These are phyloP conservation scores for Cutaneotrichosporon sp. DNA, from an alignment of 1,284 basidiomycete species.

Conservation along the genomic window DNA sequence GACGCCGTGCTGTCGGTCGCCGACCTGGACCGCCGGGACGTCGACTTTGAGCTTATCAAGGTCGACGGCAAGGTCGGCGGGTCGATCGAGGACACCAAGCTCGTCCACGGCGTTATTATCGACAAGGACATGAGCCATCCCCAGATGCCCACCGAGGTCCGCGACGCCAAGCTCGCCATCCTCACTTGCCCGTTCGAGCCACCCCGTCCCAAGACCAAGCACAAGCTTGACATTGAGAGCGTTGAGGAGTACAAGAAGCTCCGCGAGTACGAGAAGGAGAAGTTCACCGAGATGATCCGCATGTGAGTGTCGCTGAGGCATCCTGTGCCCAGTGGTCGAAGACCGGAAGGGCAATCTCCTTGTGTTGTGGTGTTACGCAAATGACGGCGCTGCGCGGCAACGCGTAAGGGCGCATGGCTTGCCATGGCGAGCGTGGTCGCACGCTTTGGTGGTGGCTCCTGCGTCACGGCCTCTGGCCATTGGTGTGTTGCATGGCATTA, in stretches of 20 bases:
- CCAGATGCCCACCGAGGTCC: conserved; percentile 87
- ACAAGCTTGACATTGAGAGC: conserved; percentile 94
- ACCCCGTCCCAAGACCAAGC: conserved; percentile 97
- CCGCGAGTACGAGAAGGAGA: conserved; percentile 89
- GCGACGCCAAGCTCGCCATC: conserved; percentile 89
- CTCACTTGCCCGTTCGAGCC: conserved; percentile 99
- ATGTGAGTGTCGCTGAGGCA: conserved; percentile 30
- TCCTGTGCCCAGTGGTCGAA: too few species aligned
- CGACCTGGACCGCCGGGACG: conserved; percentile 88
- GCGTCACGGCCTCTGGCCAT: too few species aligned
- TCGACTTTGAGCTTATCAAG: conserved; percentile 98
- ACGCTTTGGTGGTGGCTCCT: too few species aligned
- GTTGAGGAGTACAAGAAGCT: conserved; percentile 98
- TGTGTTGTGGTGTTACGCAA: too few species aligned
- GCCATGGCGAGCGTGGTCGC: too few species aligned
- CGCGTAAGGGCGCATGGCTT: too few species aligned
- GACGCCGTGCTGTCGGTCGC: conserved; percentile 94
- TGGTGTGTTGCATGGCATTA: too few species aligned
- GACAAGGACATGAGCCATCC: conserved; percentile 99
- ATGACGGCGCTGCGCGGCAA: too few species aligned
- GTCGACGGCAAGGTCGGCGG: conserved; percentile 99
- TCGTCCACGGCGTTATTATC: conserved; percentile 79
- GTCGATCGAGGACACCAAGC: conserved; percentile 84
- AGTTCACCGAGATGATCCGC: conserved; percentile 96
- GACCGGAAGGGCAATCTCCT: too few species aligned